Evolutionary conservation across 345 rosid genomes (phyloP), one percentile per base, ranked within the genome.

Genomic region (Gossypium rotundifolium): DNA sequence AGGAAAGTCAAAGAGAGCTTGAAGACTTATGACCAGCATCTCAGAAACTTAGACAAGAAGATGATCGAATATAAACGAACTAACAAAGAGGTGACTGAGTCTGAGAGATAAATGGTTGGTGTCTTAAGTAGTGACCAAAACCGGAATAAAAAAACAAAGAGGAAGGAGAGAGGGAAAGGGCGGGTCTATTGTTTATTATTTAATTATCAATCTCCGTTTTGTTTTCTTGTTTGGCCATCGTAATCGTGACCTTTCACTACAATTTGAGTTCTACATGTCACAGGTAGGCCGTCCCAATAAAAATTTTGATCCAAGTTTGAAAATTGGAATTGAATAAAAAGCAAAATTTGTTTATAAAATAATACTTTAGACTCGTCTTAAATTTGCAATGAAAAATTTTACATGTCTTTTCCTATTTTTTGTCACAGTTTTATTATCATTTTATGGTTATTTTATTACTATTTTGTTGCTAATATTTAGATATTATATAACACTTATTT

Each of bases 281-380:
- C 38, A 3, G 38, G 38, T 33, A 33, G 38, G 3, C 38, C 38
- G 38, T 4, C 38, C 38, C 4, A 29, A 29, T 0, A 29, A 29
- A 0, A 0, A 4, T 3, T 27, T 29, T 29, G 0, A 3, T 4
- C 29, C 29, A 27, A 33, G 5, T 33, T 29, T 29, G 0, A 29
- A 4, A 29, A 29, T 29, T 33, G 38, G 3, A 6, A 33, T 33
- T 3, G 6, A 33, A 3, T 33, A 33, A 33, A 33, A 33, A 33
- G 3, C 0, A 33, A 33, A 33, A 0, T 4, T 0, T 1, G 0
- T 33, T 4, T 4, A 33, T 1, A 33, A 4, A 33, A 33, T 33
- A 0, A 1, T 0, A 33, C 6, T 0, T 4, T 33, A 33, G 6
- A 6, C 38, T 33, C 0, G 6, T 0, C 0, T 33, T 33, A 0